These are phyloP conservation scores for Saccharomycopsis guyanensis DNA, from an alignment of 805 yeast genomes.

Conservation along the genomic window DNA sequence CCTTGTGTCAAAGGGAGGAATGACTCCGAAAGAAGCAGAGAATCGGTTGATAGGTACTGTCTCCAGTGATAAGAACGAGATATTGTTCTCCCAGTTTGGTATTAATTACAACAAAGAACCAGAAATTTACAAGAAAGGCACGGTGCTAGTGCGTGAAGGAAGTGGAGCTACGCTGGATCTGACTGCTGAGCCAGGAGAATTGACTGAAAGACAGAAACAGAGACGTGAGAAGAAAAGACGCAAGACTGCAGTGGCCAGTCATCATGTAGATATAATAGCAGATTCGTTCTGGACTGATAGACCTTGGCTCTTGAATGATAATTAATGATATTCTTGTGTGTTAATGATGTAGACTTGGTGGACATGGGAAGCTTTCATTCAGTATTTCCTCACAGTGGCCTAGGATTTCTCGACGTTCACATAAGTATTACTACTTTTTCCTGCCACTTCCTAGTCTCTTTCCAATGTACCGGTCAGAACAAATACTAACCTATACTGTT, in stretches of 20 bases:
- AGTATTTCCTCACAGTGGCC: too few species aligned
- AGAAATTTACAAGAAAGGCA: conserved; percentile 83
- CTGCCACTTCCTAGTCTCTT: too few species aligned
- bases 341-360: too few species aligned
- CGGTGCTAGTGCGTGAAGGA: conserved; percentile 46
- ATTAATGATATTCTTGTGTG: too few species aligned
- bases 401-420: too few species aligned
- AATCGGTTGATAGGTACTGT: conserved; percentile 66
- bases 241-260: conserved; percentile 37
- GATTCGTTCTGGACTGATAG: conserved; percentile 55
- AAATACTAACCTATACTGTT: too few species aligned
- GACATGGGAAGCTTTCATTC: too few species aligned
- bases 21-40: conserved; percentile 79
- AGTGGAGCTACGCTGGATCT: neutral
- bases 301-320: conserved; percentile 25
- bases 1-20: conserved; percentile 58
- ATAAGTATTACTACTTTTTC: too few species aligned
- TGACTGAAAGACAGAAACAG: conserved; percentile 41
- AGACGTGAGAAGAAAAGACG: conserved; percentile 40
- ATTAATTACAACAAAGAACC: conserved; percentile 89
- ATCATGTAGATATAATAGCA: conserved; percentile 57
- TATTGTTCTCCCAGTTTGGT: conserved; percentile 66
- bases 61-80: conserved; percentile 81
- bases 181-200: conserved; percentile 11
- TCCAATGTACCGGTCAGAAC: too few species aligned